These are phyloP conservation scores for Closterium sp. DNA, from an alignment of 139 green algal species.

Conservation along the genomic window DNA sequence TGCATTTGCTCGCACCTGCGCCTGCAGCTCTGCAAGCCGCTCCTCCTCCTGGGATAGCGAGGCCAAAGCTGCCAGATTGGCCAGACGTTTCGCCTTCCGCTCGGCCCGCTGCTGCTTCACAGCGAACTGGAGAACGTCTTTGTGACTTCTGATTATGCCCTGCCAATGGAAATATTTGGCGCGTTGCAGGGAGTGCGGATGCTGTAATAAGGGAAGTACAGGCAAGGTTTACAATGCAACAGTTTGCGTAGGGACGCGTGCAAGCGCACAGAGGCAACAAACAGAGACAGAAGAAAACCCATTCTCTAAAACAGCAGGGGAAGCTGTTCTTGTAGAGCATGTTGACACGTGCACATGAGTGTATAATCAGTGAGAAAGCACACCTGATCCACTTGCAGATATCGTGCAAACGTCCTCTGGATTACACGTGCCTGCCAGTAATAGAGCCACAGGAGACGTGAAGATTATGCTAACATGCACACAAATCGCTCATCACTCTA, in stretches of 20 bases:
- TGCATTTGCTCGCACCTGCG: not conserved
- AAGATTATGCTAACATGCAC: not conserved
- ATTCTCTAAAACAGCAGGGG: no score
- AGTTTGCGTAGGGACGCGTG: not conserved
- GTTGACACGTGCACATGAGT: no score
- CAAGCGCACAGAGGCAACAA: no score
- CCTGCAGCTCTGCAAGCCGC: not conserved
- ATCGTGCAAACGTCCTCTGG: not conserved
- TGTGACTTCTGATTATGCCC: not conserved
- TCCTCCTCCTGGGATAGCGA: not conserved
- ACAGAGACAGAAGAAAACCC: no score
- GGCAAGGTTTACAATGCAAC: not conserved
- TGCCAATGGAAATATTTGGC: not conserved
- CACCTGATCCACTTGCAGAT: not conserved
- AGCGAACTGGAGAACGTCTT: not conserved
- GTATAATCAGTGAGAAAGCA: not conserved
- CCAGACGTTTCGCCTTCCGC: not conserved
- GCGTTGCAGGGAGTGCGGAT: no score
- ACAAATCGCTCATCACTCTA: not conserved
- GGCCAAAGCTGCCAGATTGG: not conserved
- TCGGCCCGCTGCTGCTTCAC: not conserved
- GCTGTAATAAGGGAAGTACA: not conserved
- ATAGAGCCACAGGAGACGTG: not conserved
- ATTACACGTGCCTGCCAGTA: not conserved
- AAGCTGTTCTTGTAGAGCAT: no score